Conservation (phyloP, 768 basidiomycete species). For the Russula earlei region DNA sequence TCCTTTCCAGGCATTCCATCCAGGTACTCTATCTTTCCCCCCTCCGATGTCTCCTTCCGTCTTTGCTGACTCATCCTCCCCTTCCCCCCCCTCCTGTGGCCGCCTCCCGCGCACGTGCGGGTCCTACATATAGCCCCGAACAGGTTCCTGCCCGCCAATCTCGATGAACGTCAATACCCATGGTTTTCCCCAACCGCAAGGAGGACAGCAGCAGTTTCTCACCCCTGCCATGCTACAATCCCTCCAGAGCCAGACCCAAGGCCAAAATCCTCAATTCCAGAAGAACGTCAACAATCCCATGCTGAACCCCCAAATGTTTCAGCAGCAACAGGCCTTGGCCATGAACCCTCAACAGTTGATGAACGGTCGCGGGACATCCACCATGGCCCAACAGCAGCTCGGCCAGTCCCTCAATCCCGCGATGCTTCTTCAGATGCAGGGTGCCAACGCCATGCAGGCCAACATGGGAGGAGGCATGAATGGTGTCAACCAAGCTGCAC, state of each 20-base stretch:
- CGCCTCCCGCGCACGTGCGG: neutral
- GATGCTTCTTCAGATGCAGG: slow-evolving; percentile 16
- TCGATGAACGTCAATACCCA: slow-evolving; percentile 18
- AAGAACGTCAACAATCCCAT: slow-evolving; percentile 16
- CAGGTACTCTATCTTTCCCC: slow-evolving; percentile 4
- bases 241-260: slow-evolving; percentile 15
- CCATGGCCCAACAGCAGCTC: slow-evolving; percentile 16
- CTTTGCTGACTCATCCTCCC: slow-evolving; percentile 7
- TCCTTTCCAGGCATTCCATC: neutral
- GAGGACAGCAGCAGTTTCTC: slow-evolving; percentile 16
- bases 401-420: slow-evolving; percentile 15
- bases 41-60: neutral
- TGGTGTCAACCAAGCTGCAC: slow-evolving; percentile 20
- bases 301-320: slow-evolving; percentile 15
- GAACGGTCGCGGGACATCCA: slow-evolving; percentile 12
- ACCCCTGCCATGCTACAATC: slow-evolving; percentile 11
- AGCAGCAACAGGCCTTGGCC: slow-evolving; percentile 8
- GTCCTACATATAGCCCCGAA: slow-evolving; percentile 1
- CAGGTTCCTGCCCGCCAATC: neutral
- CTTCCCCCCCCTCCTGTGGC: neutral
- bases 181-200: slow-evolving; percentile 15
- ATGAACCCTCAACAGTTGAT: slow-evolving; percentile 17
- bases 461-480: slow-evolving; percentile 17
- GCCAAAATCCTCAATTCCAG: slow-evolving; percentile 15
- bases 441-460: slow-evolving; percentile 7